Base-by-base conservation (phyloP, 2,329 filamentous ascomycete genomes). In the Neopestalotiopsis clavispora region DNA sequence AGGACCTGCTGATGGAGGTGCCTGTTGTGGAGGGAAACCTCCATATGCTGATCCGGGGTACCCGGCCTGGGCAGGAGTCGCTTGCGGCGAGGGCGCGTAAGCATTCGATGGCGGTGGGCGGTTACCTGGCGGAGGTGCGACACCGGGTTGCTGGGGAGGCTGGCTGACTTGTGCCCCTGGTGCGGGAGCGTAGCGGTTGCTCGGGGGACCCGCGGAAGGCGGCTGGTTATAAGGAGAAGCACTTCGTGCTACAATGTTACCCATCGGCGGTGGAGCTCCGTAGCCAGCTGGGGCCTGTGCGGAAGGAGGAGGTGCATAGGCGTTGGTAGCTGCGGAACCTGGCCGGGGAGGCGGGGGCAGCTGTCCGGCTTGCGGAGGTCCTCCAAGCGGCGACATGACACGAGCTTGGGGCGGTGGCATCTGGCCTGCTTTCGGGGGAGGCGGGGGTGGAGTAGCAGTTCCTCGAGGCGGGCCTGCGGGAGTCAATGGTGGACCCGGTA, bases 181-280 rank as follows among this genome's bases (percentile, higher is more conserved):
- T 65, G 88, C 84, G 13, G 92, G 92, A 14, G 93, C 91, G 78
- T 97, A 97, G 75, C 94, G 86, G 82, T 90, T 94, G 10, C 90
- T 87, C 5, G 91, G 89, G n/a, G 93, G 90, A 4, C 89, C 84
- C 20, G 85, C 87, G 38, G 90, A 84, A 6, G 93, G 93, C 67
- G 95, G 92, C 49, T 92, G 89, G 75, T 95, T 94, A 80, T 97
- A 98, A 5, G 95, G 95, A 32, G 95, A 97, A 4, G 92, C 87
- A 34, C 92, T 94, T 72, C 94, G 90, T 28, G 90, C 87, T 65
- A 94, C 87, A 23, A 77, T 74, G 67, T 78, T 74, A 34, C 75
- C 74, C 63, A 89, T 87, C 57, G 90, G 85, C 59, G 87, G 87
- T 66, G 81, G 75, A 34, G 79, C 60, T 17, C 75, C 73, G 63